Percentiles rank a stretch among this genome's conserved stretches.
phyloP scores from a whole-genome alignment of 257 asterid genomes.

The Nicotiana undulata region DNA sequence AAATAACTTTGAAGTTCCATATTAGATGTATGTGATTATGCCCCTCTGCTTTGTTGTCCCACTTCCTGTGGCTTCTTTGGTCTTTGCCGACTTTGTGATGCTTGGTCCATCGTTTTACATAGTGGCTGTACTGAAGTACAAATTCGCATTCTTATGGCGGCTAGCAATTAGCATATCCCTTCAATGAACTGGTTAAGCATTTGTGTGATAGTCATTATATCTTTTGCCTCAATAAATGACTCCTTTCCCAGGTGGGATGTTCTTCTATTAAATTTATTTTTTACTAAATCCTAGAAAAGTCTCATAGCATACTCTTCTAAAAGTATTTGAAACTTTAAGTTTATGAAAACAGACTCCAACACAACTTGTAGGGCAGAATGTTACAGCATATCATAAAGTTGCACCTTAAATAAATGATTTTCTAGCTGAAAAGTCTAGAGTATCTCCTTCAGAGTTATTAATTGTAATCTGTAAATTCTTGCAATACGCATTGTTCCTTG shows the following conservation, averaged over 20 bases:
- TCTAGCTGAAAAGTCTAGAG: not conserved
- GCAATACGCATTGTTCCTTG: not conserved
- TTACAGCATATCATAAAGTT: not conserved
- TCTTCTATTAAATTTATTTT: not conserved
- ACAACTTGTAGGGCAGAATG: not conserved
- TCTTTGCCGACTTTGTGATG: not conserved
- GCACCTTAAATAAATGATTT: not conserved
- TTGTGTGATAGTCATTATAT: not conserved
- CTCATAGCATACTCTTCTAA: not conserved
- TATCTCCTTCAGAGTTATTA: not conserved
- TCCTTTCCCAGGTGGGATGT: not conserved
- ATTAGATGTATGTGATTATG: not conserved
- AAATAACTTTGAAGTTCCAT: not conserved
- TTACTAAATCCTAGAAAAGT: not conserved
- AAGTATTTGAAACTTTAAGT: not conserved
- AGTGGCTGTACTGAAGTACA: not conserved
- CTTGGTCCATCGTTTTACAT: not conserved
- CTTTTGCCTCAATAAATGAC: not conserved
- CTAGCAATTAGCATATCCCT: not conserved
- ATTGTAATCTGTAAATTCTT: not conserved
- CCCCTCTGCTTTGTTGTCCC: not conserved
- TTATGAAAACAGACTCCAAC: not conserved
- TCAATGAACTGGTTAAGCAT: conserved; percentile 4
- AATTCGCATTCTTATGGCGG: not conserved
- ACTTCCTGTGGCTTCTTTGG: not conserved